Evolutionary conservation across 106 monocot species (phyloP).

Genomic region (Platanthera guangdongensis): DNA sequence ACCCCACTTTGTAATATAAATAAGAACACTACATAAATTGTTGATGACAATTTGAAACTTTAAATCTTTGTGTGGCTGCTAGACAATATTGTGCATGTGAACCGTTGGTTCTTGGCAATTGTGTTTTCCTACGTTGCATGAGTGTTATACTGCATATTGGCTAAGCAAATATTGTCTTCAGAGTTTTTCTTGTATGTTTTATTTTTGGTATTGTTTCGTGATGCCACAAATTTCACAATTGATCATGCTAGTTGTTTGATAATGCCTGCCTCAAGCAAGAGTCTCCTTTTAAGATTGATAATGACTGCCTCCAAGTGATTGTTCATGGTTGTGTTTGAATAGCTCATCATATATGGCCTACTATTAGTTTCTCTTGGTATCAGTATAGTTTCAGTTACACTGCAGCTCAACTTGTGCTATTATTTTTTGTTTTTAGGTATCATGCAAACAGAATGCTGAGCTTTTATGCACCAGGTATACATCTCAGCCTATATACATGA

Average conservation of each 20-base stretch:
- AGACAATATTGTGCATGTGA: too few relatives aligned
- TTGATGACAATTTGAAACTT: too few relatives aligned
- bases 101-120: background rate
- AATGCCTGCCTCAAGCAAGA: background rate
- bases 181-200: background rate
- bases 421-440: conserved; percentile 6
- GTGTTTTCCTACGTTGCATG: background rate
- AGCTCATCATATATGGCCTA: background rate
- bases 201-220: background rate
- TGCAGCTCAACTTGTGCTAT: background rate
- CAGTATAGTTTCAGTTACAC: background rate
- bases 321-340: background rate
- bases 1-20: too few relatives aligned
- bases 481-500: background rate
- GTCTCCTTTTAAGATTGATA: background rate
- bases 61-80: too few relatives aligned
- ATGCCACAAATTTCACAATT: background rate
- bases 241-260: background rate
- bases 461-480: conserved; percentile 24
- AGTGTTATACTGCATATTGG: background rate
- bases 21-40: too few relatives aligned
- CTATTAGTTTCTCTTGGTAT: background rate
- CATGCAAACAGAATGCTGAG: conserved; percentile 28
- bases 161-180: background rate
- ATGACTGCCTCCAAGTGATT: background rate